phyloP scores from a whole-genome alignment of 2,329 filamentous ascomycete genomes.

The Pseudocercospora eumusae region DNA sequence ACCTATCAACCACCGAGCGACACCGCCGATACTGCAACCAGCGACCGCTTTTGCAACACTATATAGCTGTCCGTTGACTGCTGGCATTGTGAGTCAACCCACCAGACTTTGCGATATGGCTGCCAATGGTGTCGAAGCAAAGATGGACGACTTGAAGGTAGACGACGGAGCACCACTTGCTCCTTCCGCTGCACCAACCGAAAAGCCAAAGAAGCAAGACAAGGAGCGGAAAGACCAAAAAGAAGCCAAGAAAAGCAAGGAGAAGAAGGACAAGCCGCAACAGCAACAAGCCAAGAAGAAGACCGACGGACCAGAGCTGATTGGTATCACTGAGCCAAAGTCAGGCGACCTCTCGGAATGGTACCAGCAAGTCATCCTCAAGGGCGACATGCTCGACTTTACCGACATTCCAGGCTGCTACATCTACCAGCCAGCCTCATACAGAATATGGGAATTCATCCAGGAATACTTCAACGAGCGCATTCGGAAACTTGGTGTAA shows the following conservation, averaged over 20 bases:
- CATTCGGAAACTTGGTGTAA: slow-evolving; percentile 89
- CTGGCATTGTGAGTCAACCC: not conserved
- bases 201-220: slow-evolving; percentile 39
- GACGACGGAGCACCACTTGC: slow-evolving; percentile 12
- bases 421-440: slow-evolving; percentile 74
- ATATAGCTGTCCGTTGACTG: not conserved
- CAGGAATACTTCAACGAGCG: slow-evolving; percentile 60
- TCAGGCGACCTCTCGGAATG: slow-evolving; percentile 85
- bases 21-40: not conserved
- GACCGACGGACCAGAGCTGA: slow-evolving; percentile 65
- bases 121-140: slow-evolving; percentile 31
- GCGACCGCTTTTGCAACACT: not conserved
- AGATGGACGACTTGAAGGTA: slow-evolving; percentile 34
- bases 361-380: slow-evolving; percentile 97
- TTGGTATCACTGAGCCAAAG: slow-evolving; percentile 86
- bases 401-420: slow-evolving; percentile 98
- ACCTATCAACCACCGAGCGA: not conserved
- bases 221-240: slow-evolving; percentile 42
- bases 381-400: slow-evolving; percentile 97
- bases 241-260: slow-evolving; percentile 32
- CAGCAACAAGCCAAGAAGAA: slow-evolving; percentile 41
- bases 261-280: slow-evolving; percentile 36
- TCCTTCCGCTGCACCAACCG: slow-evolving; percentile 28
- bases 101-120: slow-evolving; percentile 20
- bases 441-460: slow-evolving; percentile 68